Conservation (phyloP, 768 basidiomycete species). For the Naganishia vishniacii region DNA sequence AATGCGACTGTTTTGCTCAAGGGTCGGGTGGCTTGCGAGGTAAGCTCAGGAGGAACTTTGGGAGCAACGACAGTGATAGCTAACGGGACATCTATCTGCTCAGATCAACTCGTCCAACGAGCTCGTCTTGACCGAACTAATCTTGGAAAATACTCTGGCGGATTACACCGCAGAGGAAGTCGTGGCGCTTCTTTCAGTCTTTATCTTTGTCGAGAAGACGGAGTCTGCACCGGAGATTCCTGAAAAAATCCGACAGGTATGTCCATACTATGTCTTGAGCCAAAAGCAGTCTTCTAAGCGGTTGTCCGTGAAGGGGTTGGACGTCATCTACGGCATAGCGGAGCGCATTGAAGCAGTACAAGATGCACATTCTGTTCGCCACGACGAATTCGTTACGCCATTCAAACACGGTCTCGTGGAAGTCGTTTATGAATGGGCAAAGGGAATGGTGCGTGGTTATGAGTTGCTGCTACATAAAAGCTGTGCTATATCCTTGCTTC, state of each 20-base stretch:
- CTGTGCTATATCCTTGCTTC: not conserved
- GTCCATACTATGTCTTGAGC: not conserved
- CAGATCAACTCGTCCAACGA: slow-evolving; percentile 99
- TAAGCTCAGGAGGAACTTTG: slow-evolving; percentile 44
- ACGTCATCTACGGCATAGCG: slow-evolving; percentile 68
- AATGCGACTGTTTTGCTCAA: slow-evolving; percentile 93
- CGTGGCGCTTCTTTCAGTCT: slow-evolving; percentile 88
- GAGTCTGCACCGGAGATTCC: slow-evolving; percentile 79
- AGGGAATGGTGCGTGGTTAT: slow-evolving; percentile 74
- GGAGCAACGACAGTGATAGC: not conserved
- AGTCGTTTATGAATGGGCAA: slow-evolving; percentile 98
- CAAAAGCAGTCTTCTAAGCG: not conserved
- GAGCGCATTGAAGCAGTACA: slow-evolving; percentile 77
- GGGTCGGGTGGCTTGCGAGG: slow-evolving; percentile 97
- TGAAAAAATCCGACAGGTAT: slow-evolving; percentile 58
- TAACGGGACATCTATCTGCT: not conserved
- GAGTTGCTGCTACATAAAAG: not conserved
- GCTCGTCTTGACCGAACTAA: slow-evolving; percentile 89
- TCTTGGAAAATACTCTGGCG: slow-evolving; percentile 89
- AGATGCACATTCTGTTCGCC: slow-evolving; percentile 68
- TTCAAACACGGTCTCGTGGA: slow-evolving; percentile 89
- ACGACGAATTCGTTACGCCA: slow-evolving; percentile 64
- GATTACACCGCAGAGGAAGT: slow-evolving; percentile 90
- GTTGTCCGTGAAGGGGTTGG: slow-evolving; percentile 55
- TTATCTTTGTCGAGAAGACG: slow-evolving; percentile 98